Conservation (phyloP, 257 asterid species). For the Primulina eburnea region DNA sequence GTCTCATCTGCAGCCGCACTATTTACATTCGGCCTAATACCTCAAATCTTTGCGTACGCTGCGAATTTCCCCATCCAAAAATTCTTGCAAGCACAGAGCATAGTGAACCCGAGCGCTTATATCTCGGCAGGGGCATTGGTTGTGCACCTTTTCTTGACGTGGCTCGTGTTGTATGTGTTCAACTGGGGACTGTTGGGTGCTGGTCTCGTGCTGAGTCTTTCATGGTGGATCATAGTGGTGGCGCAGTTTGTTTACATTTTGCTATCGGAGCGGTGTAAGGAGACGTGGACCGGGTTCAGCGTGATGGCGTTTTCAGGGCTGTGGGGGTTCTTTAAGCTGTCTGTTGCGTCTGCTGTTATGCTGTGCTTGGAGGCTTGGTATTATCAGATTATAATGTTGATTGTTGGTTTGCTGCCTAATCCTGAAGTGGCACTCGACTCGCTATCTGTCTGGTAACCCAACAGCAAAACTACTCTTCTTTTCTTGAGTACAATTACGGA, state of each 20-base stretch:
- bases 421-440: conserved; percentile 59
- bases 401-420: conserved; percentile 53
- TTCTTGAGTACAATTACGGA: background rate
- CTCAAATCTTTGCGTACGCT: conserved; percentile 61
- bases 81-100: conserved; percentile 61
- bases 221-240: conserved; percentile 61
- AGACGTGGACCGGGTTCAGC: conserved; percentile 61
- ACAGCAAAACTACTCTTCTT: background rate
- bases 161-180: conserved; percentile 46
- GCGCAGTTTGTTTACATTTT: conserved; percentile 54
- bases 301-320: conserved; percentile 47
- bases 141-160: conserved; percentile 41
- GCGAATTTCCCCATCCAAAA: conserved; percentile 61
- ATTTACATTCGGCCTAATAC: conserved; percentile 55
- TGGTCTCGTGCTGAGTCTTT: conserved; percentile 45
- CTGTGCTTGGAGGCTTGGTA: conserved; percentile 66
- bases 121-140: conserved; percentile 44
- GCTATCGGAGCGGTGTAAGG: conserved; percentile 33
- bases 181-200: conserved; percentile 58
- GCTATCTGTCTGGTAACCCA: conserved; percentile 48
- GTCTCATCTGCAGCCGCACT: conserved; percentile 47
- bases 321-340: conserved; percentile 51
- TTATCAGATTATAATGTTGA: conserved; percentile 42
- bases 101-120: conserved; percentile 59
- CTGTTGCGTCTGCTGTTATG: conserved; percentile 64